Base-by-base conservation (phyloP, 2,329 filamentous ascomycete species). In the Calonectria multiphialidica region DNA sequence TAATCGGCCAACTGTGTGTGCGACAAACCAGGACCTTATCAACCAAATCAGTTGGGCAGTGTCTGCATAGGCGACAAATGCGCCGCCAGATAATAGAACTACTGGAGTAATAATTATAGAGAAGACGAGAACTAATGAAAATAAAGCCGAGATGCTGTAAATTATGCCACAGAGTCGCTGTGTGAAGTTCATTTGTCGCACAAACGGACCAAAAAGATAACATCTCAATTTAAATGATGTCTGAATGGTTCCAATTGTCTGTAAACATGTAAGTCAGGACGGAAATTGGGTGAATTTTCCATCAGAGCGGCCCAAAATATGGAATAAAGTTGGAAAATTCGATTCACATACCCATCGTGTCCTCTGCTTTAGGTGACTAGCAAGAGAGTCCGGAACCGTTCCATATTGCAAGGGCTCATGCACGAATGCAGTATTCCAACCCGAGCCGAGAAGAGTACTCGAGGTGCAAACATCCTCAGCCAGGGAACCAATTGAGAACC, bases 381-480 rank as follows among this genome's bases (percentile, higher is more conserved):
- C 44, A 16, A 62, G 15, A 6, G 57, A 44, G 25, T 45, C 57
- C 5, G 57, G 57, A 45, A 62, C 57, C 5, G 57, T 62, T 8
- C 57, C 57, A 21, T 18, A 62, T 37, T 62, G 57, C 25, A 62
- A 37, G 6, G 57, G 57, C 7, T 62, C 57, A 37, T 62, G 57
- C 8, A 62, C 57, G 30, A 62, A 62, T 13, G 57, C 37, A 8
- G 57, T 62, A 15, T 45, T 62, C 57, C 57, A 62, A 3, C 57
- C 57, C 9, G 57, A 45, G 21, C 57, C 57, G 5, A 62, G 40
- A 45, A 62, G 37, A 37, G 45, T 62, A 16, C 57, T 62, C 5
- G 57, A 62, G 13, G 57, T 45, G 25, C 57, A 62, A 37, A 44
- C 57, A 33, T 62, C 57, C 4, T 62, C 57, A 16, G 57, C 57